Conservation (phyloP, 1,139 yeast species). For the Protomyces inouyei region DNA sequence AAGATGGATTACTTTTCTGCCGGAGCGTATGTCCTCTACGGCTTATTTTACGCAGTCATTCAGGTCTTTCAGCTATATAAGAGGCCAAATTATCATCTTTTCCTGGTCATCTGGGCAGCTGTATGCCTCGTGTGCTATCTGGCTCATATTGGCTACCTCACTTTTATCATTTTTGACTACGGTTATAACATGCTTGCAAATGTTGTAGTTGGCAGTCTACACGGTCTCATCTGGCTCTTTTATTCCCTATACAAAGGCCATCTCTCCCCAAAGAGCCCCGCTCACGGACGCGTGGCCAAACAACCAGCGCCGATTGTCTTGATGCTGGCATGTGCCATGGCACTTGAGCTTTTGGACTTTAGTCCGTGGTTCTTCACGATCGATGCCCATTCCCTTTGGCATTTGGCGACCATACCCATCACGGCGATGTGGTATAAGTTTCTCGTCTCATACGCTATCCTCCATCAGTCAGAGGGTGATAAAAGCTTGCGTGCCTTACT, state of each 20-base stretch:
- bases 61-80: conserved; percentile 56
- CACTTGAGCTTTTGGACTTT: conserved; percentile 83
- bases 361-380: conserved; percentile 59
- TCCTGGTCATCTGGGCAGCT: conserved; percentile 42
- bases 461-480: no score
- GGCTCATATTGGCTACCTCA: conserved; percentile 62
- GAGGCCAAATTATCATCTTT: conserved; percentile 38
- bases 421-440: conserved; percentile 28
- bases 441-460: neutral
- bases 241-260: conserved; percentile 36
- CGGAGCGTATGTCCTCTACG: conserved; percentile 75
- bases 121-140: conserved; percentile 51
- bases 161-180: conserved; percentile 72
- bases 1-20: conserved; percentile 88
- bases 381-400: conserved; percentile 81
- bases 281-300: conserved; percentile 4
- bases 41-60: conserved; percentile 62
- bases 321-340: conserved; percentile 66
- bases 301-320: conserved; percentile 52
- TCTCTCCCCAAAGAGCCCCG: neutral
- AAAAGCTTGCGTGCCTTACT: no score
- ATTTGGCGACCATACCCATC: conserved; percentile 68
- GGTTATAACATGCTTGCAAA: conserved; percentile 93
- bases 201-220: conserved; percentile 67
- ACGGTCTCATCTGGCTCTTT: conserved; percentile 54